Base-by-base conservation (phyloP, 176 grass and related monocot species). In the Themeda triandra region DNA sequence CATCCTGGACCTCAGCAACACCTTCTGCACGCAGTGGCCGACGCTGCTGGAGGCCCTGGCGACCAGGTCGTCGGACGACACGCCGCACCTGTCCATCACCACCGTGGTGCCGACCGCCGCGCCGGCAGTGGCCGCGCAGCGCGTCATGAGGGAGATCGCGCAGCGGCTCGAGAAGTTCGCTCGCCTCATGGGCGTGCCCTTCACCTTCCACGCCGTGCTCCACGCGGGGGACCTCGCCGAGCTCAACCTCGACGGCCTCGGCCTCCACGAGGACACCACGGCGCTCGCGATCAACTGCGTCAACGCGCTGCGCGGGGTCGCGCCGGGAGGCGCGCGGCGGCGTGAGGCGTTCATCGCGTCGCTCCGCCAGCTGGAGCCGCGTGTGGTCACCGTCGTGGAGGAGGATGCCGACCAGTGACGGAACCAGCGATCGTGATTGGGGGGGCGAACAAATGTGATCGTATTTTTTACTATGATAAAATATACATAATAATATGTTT, bases 1-100 rank as follows among this genome's bases (percentile, higher is more conserved):
- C 82, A 97, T 97, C 87, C 92, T 97, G 32, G 95, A 97, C 83
- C 87, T 97, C 1, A 97, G 95, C 86, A 97, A 90, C 69, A 94
- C 95, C 44, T 97, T 97, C 82, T 97, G 92, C 86, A 97, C 95
- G 45, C 92, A 97, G 91, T 97, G 95, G 95, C 95, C 95, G n/a
- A 97, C 95, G 36, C 88, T 97, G 25, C 92, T 97, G 1, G 95
- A 97, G 78, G 95, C 92, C 15, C 82, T 97, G 15, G 95, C 95
- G 19, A 94, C 95, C 40, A 84, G 90, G 6, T 97, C 95, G 0
- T 65, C 95, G 10, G 95, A 94, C 75, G 95, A 97, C 88, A 97
- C 95, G 62, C 92, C 95, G 2, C 92, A 97, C 78, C 88, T 97
- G 31, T 89, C 95, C 18, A 88, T 97, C 81, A 97, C 95, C 66